phyloP scores from a whole-genome alignment of 2,329 filamentous ascomycete species.

The Colletotrichum brevisporum region DNA sequence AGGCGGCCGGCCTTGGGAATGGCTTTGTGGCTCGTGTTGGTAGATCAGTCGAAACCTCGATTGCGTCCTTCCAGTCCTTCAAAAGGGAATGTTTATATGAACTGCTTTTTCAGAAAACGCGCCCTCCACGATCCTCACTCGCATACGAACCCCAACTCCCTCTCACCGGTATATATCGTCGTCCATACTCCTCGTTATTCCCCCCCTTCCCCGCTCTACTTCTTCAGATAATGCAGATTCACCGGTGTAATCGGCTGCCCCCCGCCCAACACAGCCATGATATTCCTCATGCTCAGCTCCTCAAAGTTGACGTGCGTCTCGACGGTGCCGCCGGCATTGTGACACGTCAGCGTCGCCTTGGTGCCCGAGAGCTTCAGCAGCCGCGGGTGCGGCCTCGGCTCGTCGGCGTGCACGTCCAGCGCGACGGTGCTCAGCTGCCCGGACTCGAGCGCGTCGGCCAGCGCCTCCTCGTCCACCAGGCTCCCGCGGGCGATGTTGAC shows the following conservation, averaged over 20 bases:
- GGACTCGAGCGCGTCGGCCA: constrained; percentile 70
- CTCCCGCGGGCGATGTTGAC: constrained; percentile 77
- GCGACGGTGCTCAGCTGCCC: constrained; percentile 67
- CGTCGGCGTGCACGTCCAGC: constrained; percentile 74
- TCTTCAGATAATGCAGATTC: constrained; percentile 68
- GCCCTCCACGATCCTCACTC: too few species aligned
- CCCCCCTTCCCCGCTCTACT: not conserved
- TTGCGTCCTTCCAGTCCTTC: not conserved
- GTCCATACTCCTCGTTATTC: too few species aligned
- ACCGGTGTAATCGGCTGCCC: constrained; percentile 71
- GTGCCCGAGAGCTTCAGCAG: constrained; percentile 57
- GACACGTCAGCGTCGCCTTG: constrained; percentile 73
- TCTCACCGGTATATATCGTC: too few species aligned
- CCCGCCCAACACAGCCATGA: constrained; percentile 70
- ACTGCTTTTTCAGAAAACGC: too few species aligned
- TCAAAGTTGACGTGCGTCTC: constrained; percentile 78
- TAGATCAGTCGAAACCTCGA: not conserved
- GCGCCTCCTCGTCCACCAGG: constrained; percentile 75
- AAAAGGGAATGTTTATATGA: too few species aligned
- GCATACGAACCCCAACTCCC: too few species aligned
- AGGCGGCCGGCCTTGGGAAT: not conserved
- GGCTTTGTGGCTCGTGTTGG: not conserved
- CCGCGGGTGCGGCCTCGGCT: constrained; percentile 67
- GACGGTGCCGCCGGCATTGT: constrained; percentile 77
- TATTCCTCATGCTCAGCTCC: constrained; percentile 76